Percentiles rank a stretch among this genome's conserved stretches.
Conservation (phyloP, 108 stramenopile species). For the Fragilariopsis cylindrus region DNA sequence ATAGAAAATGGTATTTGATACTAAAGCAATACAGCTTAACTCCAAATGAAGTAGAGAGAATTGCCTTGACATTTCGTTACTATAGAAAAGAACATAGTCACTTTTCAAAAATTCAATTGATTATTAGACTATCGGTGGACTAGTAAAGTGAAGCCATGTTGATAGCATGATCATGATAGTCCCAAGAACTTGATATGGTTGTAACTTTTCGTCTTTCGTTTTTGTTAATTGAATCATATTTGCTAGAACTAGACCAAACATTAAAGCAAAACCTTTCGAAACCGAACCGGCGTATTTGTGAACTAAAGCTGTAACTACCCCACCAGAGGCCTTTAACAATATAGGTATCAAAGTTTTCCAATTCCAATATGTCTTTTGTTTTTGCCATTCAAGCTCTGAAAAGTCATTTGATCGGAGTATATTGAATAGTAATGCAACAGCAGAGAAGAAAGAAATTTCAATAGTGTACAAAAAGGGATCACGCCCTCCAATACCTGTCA, state of each 20-base stretch:
- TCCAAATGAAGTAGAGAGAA: too few relatives aligned
- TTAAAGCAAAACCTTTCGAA: conserved; percentile 80
- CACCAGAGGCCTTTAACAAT: conserved; percentile 76
- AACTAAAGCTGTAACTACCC: conserved; percentile 87
- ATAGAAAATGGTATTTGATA: too few relatives aligned
- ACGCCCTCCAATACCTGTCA: conserved; percentile 52
- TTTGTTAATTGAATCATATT: conserved; percentile 44
- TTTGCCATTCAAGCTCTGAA: conserved; percentile 7
- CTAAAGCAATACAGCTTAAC: too few relatives aligned
- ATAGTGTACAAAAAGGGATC: conserved; percentile 80
- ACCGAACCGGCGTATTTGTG: conserved; percentile 85
- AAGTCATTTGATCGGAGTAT: conserved; percentile 18
- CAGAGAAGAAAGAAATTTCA: conserved; percentile 65
- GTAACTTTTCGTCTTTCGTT: conserved; percentile 50
- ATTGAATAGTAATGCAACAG: conserved; percentile 45
- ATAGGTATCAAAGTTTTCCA: conserved; percentile 67
- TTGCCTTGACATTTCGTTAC: too few relatives aligned
- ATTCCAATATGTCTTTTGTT: conserved; percentile 5
- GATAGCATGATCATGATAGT: conserved; percentile 57
- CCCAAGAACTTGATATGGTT: conserved; percentile 47
- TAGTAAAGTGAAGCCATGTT: conserved; percentile 53
- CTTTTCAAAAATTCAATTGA: too few relatives aligned
- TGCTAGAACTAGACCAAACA: conserved; percentile 72
- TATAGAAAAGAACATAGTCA: too few relatives aligned
- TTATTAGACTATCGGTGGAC: conserved; percentile 10